Conservation (phyloP, 345 rosid genomes). For the Euphorbia lathyris region DNA sequence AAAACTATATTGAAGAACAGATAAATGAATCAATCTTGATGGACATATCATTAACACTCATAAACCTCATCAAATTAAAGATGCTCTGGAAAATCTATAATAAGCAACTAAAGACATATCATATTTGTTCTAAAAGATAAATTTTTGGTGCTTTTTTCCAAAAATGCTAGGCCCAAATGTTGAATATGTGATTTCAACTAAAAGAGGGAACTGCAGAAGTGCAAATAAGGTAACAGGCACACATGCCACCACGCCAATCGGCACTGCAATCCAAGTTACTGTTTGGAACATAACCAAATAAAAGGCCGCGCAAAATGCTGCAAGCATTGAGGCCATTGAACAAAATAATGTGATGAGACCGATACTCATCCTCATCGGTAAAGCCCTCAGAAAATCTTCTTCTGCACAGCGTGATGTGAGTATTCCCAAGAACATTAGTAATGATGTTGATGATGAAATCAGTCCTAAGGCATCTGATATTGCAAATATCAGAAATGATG, state of each 20-base stretch:
- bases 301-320: constrained; percentile 7
- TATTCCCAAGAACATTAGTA: constrained; percentile 16
- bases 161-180: constrained; percentile 8
- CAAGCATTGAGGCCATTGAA: constrained; percentile 11
- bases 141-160: background rate
- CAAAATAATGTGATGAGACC: constrained; percentile 15
- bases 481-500: constrained; percentile 7
- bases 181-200: background rate
- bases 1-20: too few species aligned
- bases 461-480: constrained; percentile 10
- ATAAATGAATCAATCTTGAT: too few species aligned
- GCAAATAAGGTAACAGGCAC: constrained; percentile 10
- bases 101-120: too few species aligned
- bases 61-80: too few species aligned
- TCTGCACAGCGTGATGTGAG: constrained; percentile 16
- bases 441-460: constrained; percentile 10
- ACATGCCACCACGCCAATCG: constrained; percentile 7
- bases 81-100: too few species aligned
- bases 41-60: too few species aligned
- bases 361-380: constrained; percentile 17
- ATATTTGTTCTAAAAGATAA: too few species aligned
- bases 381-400: constrained; percentile 16
- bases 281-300: constrained; percentile 8
- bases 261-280: constrained; percentile 11
- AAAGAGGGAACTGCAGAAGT: constrained; percentile 7